Evolutionary conservation across 805 yeast genomes (phyloP), one percentile per base, ranked within the genome.

Genomic region (Kodamaea kakaduensis): DNA sequence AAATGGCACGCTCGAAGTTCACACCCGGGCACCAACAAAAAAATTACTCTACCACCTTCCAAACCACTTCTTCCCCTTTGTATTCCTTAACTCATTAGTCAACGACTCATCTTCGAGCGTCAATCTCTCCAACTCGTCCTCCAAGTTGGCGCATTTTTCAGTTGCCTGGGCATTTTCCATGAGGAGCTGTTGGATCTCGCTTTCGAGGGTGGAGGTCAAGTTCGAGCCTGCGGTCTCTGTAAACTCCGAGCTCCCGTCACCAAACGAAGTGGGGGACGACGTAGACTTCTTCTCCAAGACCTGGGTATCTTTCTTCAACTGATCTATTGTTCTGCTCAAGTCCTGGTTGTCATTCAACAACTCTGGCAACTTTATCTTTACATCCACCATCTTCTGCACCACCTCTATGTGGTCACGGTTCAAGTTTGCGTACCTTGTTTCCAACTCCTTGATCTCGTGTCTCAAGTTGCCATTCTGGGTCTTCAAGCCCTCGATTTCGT

Each of bases 381-480:
- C 81, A 44, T 77, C 77, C 21, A 90, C 87, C 79, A 93, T 77
- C 45, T 80, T 86, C 59, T 89, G 90, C 3, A 95, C 95, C 24
- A 88, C 76, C 36, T 77, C 83, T 18, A 88, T 76, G 57, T 93
- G 97, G 51, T 89, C 96, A 41, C 76, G 69, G 52, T 85, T 87
- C 40, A 90, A 63, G 2, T 76, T 64, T 3, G 81, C 75, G 50
- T 80, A 79, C 15, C 81, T 74, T 12, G 78, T 68, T 56, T 87
- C 95, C 24, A 88, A 67, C 40, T 77, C 73, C 50, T 84, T 73
- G 34, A 87, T 80, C 44, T 85, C 86, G 44, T 77, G 74, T 16
- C 86, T 73, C 37, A 90, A 64, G 43, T 77, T 75, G 9, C 86
- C 85, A 57, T 90, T 90, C 33, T 77, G 68, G 4, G 75, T 59